Evolutionary conservation across 2,329 filamentous ascomycete genomes (phyloP), one percentile per base, ranked within the genome.

Genomic region (Cercospora sesami): DNA sequence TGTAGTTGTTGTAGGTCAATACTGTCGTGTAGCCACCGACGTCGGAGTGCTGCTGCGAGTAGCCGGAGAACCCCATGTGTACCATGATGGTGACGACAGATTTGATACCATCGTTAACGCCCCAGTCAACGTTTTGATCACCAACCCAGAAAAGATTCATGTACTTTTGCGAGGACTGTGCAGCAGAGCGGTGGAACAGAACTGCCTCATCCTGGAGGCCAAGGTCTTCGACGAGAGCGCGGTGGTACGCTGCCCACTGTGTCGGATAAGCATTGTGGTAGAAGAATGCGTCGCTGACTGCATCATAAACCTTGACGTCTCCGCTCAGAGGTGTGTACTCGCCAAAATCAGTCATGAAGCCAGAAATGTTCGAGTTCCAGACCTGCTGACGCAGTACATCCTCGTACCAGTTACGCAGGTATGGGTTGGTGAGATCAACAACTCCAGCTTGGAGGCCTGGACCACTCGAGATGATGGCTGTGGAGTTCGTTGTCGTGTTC

Each of bases 141-240:
- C 79, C 78, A 3, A 76, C 77, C 78, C 79, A 80, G 75, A 79
- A 80, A 7, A 80, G 72, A 63, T 79, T 80, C 71, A 77, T 78
- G 69, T 79, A 71, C 12, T 73, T 72, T 61, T 78, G 76, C 0
- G 78, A 73, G 1, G 72, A 74, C 59, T 78, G 75, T 7, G 77
- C 73, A 0, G 78, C 77, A 2, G 77, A 79, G 12, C 78, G 76
- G 62, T 80, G 78, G 72, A 79, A 80, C 7, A 77, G 71, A 42
- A 80, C 71, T 0, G 76, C 74, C 60, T 79, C 78, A 16, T 72
- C 63, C 60, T 78, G 71, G 8, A 75, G 69, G 6, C 72, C 70
- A 5, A 77, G 72, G 10, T 73, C 73, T 53, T 76, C 73, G 9
- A 74, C 70, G 4, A 79, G 69, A 4, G 72, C 71, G 26, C 78